Base-by-base conservation (phyloP, 345 rosid species). In the Eucalyptus albens region DNA sequence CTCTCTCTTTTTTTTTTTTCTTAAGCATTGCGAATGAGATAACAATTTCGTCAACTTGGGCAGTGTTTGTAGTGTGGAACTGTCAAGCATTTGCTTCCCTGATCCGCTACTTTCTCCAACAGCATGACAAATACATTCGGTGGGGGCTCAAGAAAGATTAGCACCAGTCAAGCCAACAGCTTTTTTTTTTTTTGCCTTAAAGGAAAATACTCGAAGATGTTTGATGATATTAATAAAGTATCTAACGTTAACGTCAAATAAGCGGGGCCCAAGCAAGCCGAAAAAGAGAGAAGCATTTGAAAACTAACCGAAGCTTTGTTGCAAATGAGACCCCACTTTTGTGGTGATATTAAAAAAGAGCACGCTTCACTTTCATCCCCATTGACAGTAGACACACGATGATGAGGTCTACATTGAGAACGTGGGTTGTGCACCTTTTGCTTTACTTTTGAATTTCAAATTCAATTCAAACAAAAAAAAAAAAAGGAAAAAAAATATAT, bases 361-460 rank as follows among this genome's bases (percentile, higher is more conserved):
- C 83, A 77, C 83, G 83, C 5, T 53, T 65, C 90, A 60, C 47
- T 77, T 77, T 37, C 83, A 37, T 47, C 24, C 21, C 21, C 87
- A 62, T 31, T 19, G 65, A 31, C 53, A 82, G 50, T 31, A 33
- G 53, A 42, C 47, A 82, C 31, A 45, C 21, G 69, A 51, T 81
- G 50, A 62, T 81, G 69, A 77, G 45, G 83, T 2, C 83, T 77
- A 77, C 83, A 77, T 21, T 37, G 83, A 77, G 83, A 77, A 82
- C 90, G 62, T 80, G 67, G 86, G 59, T 8, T 45, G 59, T 89
- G 90, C 91, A 33, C 88, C 93, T 87, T 88, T 17, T 47, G 49
- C 89, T 88, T 89, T 53, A 31, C 88, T 47, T 93, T 94, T 91
- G 86, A 90, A 92, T 92, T 93, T 93, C 91, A 94, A 94, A 94